Conservation (phyloP, 2,329 filamentous ascomycete genomes). For the Monilinia laxa region DNA sequence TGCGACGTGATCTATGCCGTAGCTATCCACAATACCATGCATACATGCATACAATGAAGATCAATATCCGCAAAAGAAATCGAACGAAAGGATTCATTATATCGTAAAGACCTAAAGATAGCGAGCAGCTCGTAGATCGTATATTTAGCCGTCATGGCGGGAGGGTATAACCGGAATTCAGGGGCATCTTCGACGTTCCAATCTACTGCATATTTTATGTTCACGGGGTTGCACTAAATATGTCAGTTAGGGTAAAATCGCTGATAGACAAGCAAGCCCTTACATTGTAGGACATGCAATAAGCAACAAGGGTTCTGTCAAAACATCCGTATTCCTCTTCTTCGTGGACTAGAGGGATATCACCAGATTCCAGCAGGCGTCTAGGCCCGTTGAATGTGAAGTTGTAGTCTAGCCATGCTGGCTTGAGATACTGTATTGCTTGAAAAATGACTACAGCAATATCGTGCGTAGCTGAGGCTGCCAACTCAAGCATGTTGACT, state of each 20-base stretch:
- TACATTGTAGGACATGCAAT: constrained; percentile 67
- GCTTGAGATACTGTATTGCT: constrained; percentile 62
- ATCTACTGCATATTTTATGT: constrained; percentile 63
- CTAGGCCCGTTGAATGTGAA: constrained; percentile 61
- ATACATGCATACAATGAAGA: constrained; percentile 64
- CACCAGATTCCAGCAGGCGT: constrained; percentile 51
- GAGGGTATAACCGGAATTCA: constrained; percentile 62
- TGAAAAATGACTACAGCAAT: constrained; percentile 62
- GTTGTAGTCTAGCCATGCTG: constrained; percentile 63
- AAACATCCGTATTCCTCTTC: constrained; percentile 61
- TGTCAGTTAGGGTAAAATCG: constrained; percentile 16
- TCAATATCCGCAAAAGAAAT: constrained; percentile 66
- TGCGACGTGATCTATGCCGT: constrained; percentile 62
- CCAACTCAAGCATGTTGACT: constrained; percentile 57
- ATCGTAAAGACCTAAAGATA: constrained; percentile 66
- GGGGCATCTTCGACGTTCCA: constrained; percentile 64
- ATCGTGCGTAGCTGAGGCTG: constrained; percentile 62
- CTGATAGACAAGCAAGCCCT: constrained; percentile 4
- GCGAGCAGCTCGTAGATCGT: constrained; percentile 63
- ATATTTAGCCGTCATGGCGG: constrained; percentile 55
- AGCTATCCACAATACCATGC: constrained; percentile 59
- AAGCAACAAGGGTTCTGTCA: constrained; percentile 66
- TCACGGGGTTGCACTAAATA: constrained; percentile 53
- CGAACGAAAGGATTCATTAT: constrained; percentile 67
- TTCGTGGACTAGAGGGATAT: constrained; percentile 47